A percentile compares a stretch with the other conserved stretches of the same genome.
Evolutionary conservation across 2,329 filamentous ascomycete species (phyloP).

Genomic region (Hymenoscyphus fructigenus): DNA sequence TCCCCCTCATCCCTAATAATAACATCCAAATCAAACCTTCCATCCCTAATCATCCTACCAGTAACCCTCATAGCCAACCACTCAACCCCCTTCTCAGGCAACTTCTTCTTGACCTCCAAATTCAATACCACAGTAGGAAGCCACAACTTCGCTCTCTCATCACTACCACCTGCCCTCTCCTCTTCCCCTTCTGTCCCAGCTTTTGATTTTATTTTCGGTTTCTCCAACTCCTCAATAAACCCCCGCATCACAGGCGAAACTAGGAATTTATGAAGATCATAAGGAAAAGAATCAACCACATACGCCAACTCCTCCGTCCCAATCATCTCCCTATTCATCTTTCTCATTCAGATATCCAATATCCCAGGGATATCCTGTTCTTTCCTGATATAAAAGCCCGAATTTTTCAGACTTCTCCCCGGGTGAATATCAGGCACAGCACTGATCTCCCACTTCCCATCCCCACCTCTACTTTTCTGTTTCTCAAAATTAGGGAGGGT

Average conservation of each 20-base stretch:
- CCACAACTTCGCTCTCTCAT: slow-evolving; percentile 10
- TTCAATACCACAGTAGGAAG: slow-evolving; percentile 63
- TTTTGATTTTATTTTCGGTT: no score
- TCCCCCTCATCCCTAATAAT: slow-evolving; percentile 63
- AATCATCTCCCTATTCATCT: not conserved
- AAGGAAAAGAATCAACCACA: slow-evolving; percentile 11
- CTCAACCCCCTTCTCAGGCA: slow-evolving; percentile 65
- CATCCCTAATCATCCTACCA: slow-evolving; percentile 52
- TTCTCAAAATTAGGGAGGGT: slow-evolving; percentile 1
- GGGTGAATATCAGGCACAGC: not conserved
- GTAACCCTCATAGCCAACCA: slow-evolving; percentile 61
- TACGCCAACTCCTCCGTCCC: not conserved
- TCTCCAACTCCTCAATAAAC: not conserved
- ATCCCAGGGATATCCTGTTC: not conserved
- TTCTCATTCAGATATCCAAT: slow-evolving; percentile 6
- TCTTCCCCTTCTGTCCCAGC: not conserved
- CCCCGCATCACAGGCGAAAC: not conserved
- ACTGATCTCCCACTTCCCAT: not conserved
- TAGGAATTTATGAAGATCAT: slow-evolving; percentile 6
- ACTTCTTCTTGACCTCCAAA: slow-evolving; percentile 70
- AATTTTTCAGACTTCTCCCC: not conserved
- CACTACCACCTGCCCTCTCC: no score
- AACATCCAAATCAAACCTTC: slow-evolving; percentile 70
- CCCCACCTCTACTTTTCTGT: not conserved
- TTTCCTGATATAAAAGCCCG: not conserved